Evolutionary conservation across 495 filamentous ascomycete genomes (phyloP).

Genomic region (Platismatia glauca): DNA sequence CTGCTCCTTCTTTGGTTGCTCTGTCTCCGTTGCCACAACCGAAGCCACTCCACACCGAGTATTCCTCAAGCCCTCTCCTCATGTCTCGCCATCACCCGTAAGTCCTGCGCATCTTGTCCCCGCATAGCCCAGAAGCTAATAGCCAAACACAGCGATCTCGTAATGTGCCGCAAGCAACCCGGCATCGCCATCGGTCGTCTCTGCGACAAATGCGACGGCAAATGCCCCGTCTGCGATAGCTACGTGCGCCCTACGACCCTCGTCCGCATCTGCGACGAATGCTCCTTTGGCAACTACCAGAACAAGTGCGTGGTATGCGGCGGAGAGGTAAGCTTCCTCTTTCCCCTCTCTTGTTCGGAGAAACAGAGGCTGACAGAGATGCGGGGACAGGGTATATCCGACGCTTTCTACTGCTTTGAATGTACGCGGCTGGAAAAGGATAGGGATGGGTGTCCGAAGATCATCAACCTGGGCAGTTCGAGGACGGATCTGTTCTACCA

Average conservation of each 20-base stretch:
- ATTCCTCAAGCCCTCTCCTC: background rate
- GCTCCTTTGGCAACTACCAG: constrained; percentile 98
- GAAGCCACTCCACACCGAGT: background rate
- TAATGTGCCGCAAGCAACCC: constrained; percentile 99
- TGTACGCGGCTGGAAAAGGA: constrained; percentile 97
- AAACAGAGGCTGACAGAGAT: background rate
- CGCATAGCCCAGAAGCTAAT: background rate
- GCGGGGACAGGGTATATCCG: constrained; percentile 63
- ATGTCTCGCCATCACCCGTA: constrained; percentile 79
- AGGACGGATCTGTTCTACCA: constrained; percentile 91
- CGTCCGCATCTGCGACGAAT: constrained; percentile 98
- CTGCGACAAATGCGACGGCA: constrained; percentile 99
- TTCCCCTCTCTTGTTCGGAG: background rate
- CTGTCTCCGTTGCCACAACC: no score
- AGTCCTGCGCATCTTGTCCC: constrained; percentile 27
- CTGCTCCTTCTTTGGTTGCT: background rate
- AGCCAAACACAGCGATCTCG: constrained; percentile 62
- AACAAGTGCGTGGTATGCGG: constrained; percentile 99
- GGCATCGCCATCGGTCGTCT: constrained; percentile 98
- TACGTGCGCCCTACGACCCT: constrained; percentile 98
- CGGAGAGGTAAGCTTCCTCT: constrained; percentile 51
- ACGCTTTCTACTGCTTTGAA: constrained; percentile 99
- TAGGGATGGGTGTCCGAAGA: constrained; percentile 96
- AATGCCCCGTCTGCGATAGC: constrained; percentile 97
- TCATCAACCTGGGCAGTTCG: constrained; percentile 93